These are phyloP conservation scores for Starmera quercuum DNA, from an alignment of 805 yeast species.

Conservation along the genomic window DNA sequence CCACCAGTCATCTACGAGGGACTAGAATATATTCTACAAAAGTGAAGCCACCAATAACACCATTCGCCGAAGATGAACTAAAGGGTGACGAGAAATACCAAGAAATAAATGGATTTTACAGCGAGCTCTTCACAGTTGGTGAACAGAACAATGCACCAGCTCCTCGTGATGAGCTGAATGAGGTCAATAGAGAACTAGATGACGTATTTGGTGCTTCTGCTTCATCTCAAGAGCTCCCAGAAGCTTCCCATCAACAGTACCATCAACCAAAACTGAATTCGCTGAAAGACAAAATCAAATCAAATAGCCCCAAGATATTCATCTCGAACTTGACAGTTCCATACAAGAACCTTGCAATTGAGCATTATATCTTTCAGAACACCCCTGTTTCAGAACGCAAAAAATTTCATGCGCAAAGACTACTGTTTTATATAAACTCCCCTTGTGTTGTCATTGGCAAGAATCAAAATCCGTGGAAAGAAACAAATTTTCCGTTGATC, in stretches of 20 bases:
- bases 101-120: slow-evolving; percentile 27
- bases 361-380: slow-evolving; percentile 62
- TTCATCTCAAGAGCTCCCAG: neutral
- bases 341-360: slow-evolving; percentile 70
- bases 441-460: slow-evolving; percentile 94
- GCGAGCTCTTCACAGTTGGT: slow-evolving; percentile 23
- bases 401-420: slow-evolving; percentile 31
- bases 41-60: slow-evolving; percentile 13
- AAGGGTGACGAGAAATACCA: slow-evolving; percentile 17
- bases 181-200: slow-evolving; percentile 24
- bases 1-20: no score
- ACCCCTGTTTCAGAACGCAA: slow-evolving; percentile 39
- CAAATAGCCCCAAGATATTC: slow-evolving; percentile 40
- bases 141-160: neutral
- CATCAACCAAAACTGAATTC: slow-evolving; percentile 5
- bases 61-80: slow-evolving; percentile 4
- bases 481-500: slow-evolving; percentile 56
- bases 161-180: slow-evolving; percentile 21
- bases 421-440: slow-evolving; percentile 66
- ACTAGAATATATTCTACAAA: no score
- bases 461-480: slow-evolving; percentile 93
- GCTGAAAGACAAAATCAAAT: slow-evolving; percentile 16
- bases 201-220: slow-evolving; percentile 19
- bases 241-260: neutral
- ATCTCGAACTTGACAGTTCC: slow-evolving; percentile 60